Evolutionary conservation across 306 rosid genomes (phyloP).

Genomic region (Medicago ruthenica): DNA sequence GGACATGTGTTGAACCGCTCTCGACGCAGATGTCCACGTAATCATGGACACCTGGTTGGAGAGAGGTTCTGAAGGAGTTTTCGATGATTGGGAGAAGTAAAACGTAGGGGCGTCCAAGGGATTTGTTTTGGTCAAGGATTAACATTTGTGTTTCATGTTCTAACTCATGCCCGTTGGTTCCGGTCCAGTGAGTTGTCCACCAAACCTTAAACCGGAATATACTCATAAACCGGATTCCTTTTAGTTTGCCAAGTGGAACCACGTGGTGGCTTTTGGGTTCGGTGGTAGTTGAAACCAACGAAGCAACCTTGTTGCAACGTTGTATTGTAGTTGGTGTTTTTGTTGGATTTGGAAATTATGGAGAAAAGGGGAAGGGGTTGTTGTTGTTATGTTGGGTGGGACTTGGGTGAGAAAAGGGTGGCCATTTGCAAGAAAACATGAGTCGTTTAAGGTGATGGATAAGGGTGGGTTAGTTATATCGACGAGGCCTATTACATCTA

Average conservation of each 20-base stretch:
- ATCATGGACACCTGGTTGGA: constrained; percentile 53
- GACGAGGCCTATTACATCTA: constrained; percentile 19
- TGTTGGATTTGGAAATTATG: constrained; percentile 40
- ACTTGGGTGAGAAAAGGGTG: constrained; percentile 62
- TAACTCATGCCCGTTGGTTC: constrained; percentile 59
- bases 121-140: constrained; percentile 52
- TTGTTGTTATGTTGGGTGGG: constrained; percentile 50
- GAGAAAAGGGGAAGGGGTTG: constrained; percentile 45
- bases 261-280: constrained; percentile 58
- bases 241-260: constrained; percentile 60
- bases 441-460: constrained; percentile 50
- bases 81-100: constrained; percentile 67
- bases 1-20: constrained; percentile 71
- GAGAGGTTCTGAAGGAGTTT: constrained; percentile 60
- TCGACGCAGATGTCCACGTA: constrained; percentile 62
- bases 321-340: constrained; percentile 33
- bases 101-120: constrained; percentile 58
- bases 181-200: constrained; percentile 82
- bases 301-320: constrained; percentile 51
- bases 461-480: constrained; percentile 16
- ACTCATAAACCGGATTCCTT: constrained; percentile 57
- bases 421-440: constrained; percentile 60
- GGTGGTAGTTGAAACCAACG: constrained; percentile 61
- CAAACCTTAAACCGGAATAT: constrained; percentile 80
- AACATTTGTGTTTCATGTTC: constrained; percentile 76